Conservation (phyloP, 2,329 filamentous ascomycete species). For the Mycocentrospora acerina region DNA sequence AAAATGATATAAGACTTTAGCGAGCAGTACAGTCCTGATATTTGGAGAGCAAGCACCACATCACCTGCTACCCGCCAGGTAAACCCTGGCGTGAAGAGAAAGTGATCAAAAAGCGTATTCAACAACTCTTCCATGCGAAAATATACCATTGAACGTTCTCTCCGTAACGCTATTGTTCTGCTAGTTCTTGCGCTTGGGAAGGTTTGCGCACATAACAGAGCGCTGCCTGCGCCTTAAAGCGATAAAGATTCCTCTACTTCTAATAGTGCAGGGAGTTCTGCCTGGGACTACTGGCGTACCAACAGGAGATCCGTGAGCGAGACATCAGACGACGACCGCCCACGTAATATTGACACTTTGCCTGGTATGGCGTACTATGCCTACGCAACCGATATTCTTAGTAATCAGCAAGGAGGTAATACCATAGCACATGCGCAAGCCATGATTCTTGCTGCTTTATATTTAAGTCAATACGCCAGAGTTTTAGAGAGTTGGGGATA, state of each 20-base stretch:
- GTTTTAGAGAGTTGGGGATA: slow-evolving; percentile 82
- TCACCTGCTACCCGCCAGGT: slow-evolving; percentile 29
- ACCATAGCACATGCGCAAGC: slow-evolving; percentile 84
- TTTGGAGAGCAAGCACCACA: slow-evolving; percentile 14
- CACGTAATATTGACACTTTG: slow-evolving; percentile 76
- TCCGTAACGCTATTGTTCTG: slow-evolving; percentile 74
- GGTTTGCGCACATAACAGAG: slow-evolving; percentile 62
- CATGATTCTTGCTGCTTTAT: slow-evolving; percentile 80
- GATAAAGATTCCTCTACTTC: slow-evolving; percentile 37
- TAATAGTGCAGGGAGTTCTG: slow-evolving; percentile 24
- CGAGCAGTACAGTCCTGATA: slow-evolving; percentile 36
- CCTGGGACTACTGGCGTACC: slow-evolving; percentile 40
- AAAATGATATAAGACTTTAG: slow-evolving; percentile 54
- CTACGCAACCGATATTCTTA: slow-evolving; percentile 81
- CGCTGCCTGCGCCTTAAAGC: slow-evolving; percentile 59
- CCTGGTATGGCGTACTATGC: slow-evolving; percentile 90
- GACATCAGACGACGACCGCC: slow-evolving; percentile 23
- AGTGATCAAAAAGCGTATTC: slow-evolving; percentile 33
- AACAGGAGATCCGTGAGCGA: slow-evolving; percentile 39
- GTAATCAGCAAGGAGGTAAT: slow-evolving; percentile 75
- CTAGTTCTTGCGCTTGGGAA: slow-evolving; percentile 84
- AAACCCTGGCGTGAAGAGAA: slow-evolving; percentile 36
- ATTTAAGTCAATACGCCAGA: slow-evolving; percentile 82
- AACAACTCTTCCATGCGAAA: slow-evolving; percentile 25
- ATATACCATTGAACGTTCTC: slow-evolving; percentile 29